Evolutionary conservation across 352 stramenopile genomes (phyloP).

Genomic region (Pythium vanterpoolii): DNA sequence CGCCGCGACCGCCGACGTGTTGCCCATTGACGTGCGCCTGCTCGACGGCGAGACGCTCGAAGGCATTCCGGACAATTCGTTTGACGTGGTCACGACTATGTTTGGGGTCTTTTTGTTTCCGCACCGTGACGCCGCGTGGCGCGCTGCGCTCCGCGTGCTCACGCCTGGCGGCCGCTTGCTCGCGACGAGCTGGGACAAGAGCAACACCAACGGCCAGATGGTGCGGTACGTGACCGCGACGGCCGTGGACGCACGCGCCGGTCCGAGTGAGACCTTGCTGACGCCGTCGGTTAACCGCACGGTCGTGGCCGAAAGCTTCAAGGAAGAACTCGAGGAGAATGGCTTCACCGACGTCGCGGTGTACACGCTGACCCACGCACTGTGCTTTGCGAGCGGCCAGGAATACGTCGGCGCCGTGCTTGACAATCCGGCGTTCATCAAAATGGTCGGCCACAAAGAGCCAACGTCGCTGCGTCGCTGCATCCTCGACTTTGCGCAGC

Average conservation of each 20-base stretch:
- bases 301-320: background rate
- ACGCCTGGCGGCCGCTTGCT: constrained; percentile 14
- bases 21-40: background rate
- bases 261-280: constrained; percentile 3
- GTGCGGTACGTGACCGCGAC: constrained; percentile 1
- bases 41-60: constrained; percentile 15
- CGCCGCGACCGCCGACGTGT: background rate
- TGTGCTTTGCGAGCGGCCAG: constrained; percentile 12
- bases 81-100: constrained; percentile 16
- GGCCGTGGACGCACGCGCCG: background rate
- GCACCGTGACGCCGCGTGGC: constrained; percentile 11
- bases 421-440: constrained; percentile 6
- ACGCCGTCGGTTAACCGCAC: constrained; percentile 12
- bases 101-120: constrained; percentile 19
- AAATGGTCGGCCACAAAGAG: constrained; percentile 12
- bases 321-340: constrained; percentile 10
- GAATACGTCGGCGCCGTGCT: constrained; percentile 10
- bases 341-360: constrained; percentile 11
- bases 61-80: background rate
- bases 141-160: constrained; percentile 14
- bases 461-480: background rate
- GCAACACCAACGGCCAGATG: constrained; percentile 5
- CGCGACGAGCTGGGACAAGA: constrained; percentile 11
- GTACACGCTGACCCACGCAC: constrained; percentile 8
- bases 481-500: constrained; percentile 7